phyloP scores from a whole-genome alignment of 2,329 filamentous ascomycete genomes.

The Cercospora janseana region DNA sequence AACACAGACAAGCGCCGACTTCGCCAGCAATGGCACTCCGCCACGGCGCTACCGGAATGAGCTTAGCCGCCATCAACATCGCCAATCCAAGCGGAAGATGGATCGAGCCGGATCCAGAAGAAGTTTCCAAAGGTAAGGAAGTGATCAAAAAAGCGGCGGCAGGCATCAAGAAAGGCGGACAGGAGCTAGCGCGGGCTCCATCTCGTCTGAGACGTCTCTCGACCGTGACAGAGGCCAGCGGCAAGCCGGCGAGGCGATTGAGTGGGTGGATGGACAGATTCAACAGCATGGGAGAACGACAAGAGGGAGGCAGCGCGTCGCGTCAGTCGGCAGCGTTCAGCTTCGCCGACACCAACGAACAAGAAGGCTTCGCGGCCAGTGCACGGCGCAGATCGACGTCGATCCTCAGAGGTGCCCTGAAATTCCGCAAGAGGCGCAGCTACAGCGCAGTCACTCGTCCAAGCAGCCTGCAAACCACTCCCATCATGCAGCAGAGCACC shows the following conservation, averaged over 20 bases:
- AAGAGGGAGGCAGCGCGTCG: not conserved
- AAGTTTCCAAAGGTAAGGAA: slow-evolving; percentile 10
- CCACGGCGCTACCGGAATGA: not conserved
- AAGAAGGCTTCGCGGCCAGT: not conserved
- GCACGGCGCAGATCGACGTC: not conserved
- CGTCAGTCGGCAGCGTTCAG: not conserved
- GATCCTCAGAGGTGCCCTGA: not conserved
- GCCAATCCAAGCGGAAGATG: not conserved
- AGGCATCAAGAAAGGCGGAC: slow-evolving; percentile 11
- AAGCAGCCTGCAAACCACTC: not conserved
- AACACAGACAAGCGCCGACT: not conserved
- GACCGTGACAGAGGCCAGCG: not conserved
- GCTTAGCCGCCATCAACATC: slow-evolving; percentile 3
- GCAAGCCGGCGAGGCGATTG: slow-evolving; percentile 6
- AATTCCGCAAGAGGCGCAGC: slow-evolving; percentile 3
- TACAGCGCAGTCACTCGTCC: not conserved
- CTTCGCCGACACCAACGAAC: not conserved
- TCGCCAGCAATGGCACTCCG: slow-evolving; percentile 1
- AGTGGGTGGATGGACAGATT: slow-evolving; percentile 8
- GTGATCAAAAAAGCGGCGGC: slow-evolving; percentile 1
- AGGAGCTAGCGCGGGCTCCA: not conserved
- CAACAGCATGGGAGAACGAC: not conserved
- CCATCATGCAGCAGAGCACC: slow-evolving; percentile 1
- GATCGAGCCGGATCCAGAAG: not conserved
- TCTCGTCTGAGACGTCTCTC: slow-evolving; percentile 5